Percentiles rank a stretch among this genome's conserved stretches.
Conservation (phyloP, 768 basidiomycete species). For the Cystofilobasidium bisporidii region DNA sequence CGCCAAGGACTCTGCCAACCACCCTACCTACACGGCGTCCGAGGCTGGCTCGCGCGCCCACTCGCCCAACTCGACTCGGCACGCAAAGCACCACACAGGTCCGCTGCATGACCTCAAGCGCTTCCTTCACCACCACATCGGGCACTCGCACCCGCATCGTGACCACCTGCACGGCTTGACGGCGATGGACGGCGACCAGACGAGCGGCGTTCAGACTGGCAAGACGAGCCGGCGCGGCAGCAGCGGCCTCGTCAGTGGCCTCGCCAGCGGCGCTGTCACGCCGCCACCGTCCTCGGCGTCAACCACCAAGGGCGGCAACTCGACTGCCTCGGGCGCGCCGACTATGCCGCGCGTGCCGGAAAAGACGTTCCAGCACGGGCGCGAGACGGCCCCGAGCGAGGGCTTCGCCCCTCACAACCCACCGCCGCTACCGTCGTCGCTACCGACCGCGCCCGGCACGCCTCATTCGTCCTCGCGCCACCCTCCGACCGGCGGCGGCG, state of each 20-base stretch:
- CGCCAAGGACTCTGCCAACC: slow-evolving; percentile 5
- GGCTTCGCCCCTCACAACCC: not conserved
- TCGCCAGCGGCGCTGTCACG: not conserved
- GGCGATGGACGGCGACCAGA: not conserved
- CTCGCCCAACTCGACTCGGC: slow-evolving; percentile 36
- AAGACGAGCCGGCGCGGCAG: not conserved
- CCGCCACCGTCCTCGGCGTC: not conserved
- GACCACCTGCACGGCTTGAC: slow-evolving; percentile 25
- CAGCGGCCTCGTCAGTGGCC: not conserved
- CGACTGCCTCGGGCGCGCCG: not conserved
- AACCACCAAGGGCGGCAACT: not conserved
- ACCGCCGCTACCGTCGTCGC: slow-evolving; percentile 5
- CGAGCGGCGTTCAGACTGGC: not conserved
- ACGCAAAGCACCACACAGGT: slow-evolving; percentile 47
- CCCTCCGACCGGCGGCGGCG: not conserved
- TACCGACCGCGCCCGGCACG: slow-evolving; percentile 3
- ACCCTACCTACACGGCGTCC: slow-evolving; percentile 5
- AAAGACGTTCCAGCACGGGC: not conserved
- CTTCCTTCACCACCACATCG: slow-evolving; percentile 86
- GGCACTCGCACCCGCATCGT: slow-evolving; percentile 42
- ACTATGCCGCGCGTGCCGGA: not conserved
- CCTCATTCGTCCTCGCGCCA: not conserved
- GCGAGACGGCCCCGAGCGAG: not conserved
- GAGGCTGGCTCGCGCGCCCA: slow-evolving; percentile 38
- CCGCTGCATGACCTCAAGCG: slow-evolving; percentile 87